Evolutionary conservation across 2,329 filamentous ascomycete species (phyloP).

Genomic region (Thyridium curvatum): DNA sequence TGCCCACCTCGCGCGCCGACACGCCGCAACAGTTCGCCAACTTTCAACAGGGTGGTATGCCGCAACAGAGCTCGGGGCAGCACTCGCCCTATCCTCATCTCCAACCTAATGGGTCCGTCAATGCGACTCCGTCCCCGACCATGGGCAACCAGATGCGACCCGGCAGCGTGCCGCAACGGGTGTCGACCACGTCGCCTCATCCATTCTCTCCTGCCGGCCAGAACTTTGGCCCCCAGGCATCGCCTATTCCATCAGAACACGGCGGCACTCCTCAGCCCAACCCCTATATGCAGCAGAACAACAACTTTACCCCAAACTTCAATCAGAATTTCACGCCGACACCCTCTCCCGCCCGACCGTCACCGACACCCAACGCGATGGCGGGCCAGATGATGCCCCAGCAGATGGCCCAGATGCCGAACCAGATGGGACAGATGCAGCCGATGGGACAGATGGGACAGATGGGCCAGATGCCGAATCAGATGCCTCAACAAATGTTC

Average conservation of each 20-base stretch:
- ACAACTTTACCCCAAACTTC: slow-evolving; percentile 50
- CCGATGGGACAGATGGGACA: slow-evolving; percentile 25
- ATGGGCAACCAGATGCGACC: slow-evolving; percentile 75
- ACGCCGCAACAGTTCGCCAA: slow-evolving; percentile 76
- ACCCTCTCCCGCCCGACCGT: slow-evolving; percentile 48
- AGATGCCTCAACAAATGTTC: slow-evolving; percentile 32
- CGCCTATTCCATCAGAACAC: slow-evolving; percentile 71
- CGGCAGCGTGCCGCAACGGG: slow-evolving; percentile 67
- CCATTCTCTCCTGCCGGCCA: slow-evolving; percentile 76
- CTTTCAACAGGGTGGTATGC: slow-evolving; percentile 60
- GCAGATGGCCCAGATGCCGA: slow-evolving; percentile 34
- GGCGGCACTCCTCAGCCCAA: slow-evolving; percentile 68
- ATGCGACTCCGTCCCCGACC: slow-evolving; percentile 87
- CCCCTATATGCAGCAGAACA: slow-evolving; percentile 56
- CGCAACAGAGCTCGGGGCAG: slow-evolving; percentile 55
- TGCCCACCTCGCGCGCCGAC: slow-evolving; percentile 81
- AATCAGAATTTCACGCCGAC: slow-evolving; percentile 53
- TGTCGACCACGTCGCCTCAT: slow-evolving; percentile 88
- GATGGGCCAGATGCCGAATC: slow-evolving; percentile 32
- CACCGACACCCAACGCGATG: slow-evolving; percentile 46
- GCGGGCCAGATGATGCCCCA: slow-evolving; percentile 48
- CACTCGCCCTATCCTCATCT: slow-evolving; percentile 75
- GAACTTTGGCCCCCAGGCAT: slow-evolving; percentile 66
- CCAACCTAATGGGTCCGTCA: slow-evolving; percentile 71
- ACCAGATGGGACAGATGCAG: slow-evolving; percentile 25